Conservation (phyloP, 768 basidiomycete genomes). For the Kwoniella sp. region DNA sequence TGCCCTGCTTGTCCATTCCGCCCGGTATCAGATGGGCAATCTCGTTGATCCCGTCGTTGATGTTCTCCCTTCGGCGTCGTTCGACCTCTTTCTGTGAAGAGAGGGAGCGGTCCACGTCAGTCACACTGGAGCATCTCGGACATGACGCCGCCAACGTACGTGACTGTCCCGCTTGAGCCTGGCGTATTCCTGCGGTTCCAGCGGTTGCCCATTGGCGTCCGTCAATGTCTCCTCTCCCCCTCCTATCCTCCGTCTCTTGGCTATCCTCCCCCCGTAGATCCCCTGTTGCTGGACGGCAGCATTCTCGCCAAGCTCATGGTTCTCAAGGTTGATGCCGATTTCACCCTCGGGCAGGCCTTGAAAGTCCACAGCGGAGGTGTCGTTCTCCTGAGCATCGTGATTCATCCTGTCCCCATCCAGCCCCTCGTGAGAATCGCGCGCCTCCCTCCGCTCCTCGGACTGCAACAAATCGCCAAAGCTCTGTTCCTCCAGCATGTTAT, state of each 20-base stretch:
- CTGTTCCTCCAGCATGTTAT: conserved; percentile 10
- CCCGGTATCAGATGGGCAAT: conserved; percentile 83
- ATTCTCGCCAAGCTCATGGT: no score
- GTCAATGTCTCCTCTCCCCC: conserved; percentile 6
- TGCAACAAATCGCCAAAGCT: conserved; percentile 22
- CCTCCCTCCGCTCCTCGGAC: conserved; percentile 14
- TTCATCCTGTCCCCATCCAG: not conserved
- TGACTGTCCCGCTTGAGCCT: conserved; percentile 47
- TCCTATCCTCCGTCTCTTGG: conserved; percentile 8
- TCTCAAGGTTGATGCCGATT: no score
- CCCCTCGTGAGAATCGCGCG: no score
- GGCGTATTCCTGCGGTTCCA: conserved; percentile 23
- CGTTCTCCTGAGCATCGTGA: not conserved
- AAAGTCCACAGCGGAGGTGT: no score
- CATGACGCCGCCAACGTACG: no score
- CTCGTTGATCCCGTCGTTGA: conserved; percentile 93
- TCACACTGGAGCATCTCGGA: no score
- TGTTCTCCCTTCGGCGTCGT: conserved; percentile 85
- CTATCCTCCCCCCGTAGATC: conserved; percentile 11
- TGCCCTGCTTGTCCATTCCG: conserved; percentile 64
- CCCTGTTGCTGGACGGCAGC: not conserved
- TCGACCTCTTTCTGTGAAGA: conserved; percentile 92
- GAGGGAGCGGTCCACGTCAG: conserved; percentile 8
- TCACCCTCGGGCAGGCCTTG: no score
- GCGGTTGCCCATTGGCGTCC: conserved; percentile 10